These are phyloP conservation scores for Chamaecrista fasciculata DNA, from an alignment of 306 rosid genomes.

Conservation along the genomic window DNA sequence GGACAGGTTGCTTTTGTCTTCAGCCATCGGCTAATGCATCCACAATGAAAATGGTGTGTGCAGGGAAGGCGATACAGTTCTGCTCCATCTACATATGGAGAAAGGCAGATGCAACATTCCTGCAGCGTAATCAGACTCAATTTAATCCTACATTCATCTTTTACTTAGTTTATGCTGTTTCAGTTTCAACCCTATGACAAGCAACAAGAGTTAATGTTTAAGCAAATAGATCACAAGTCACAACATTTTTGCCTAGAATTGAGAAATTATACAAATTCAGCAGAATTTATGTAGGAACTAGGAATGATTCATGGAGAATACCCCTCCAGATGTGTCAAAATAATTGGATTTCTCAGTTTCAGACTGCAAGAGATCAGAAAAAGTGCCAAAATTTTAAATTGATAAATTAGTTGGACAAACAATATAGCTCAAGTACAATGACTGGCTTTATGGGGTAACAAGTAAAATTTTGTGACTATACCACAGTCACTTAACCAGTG, in stretches of 20 bases:
- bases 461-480: background rate
- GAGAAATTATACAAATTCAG: background rate
- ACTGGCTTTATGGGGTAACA: background rate
- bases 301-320: background rate
- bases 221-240: background rate
- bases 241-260: background rate
- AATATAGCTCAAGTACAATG: background rate
- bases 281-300: background rate
- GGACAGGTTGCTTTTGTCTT: conserved; percentile 81
- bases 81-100: conserved; percentile 60
- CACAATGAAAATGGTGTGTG: conserved; percentile 81
- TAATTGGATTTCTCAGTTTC: background rate
- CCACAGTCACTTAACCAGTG: background rate
- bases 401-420: background rate
- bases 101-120: conserved; percentile 91
- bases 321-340: background rate
- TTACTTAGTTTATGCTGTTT: background rate
- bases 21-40: conserved; percentile 85
- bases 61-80: conserved; percentile 79
- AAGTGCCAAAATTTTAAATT: background rate
- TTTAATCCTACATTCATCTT: background rate
- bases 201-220: background rate
- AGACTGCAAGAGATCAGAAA: background rate
- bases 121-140: conserved; percentile 29
- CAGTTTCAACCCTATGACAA: conserved; percentile 1